phyloP scores from a whole-genome alignment of 1,284 basidiomycete species.

The Rugosomyces carneus region DNA sequence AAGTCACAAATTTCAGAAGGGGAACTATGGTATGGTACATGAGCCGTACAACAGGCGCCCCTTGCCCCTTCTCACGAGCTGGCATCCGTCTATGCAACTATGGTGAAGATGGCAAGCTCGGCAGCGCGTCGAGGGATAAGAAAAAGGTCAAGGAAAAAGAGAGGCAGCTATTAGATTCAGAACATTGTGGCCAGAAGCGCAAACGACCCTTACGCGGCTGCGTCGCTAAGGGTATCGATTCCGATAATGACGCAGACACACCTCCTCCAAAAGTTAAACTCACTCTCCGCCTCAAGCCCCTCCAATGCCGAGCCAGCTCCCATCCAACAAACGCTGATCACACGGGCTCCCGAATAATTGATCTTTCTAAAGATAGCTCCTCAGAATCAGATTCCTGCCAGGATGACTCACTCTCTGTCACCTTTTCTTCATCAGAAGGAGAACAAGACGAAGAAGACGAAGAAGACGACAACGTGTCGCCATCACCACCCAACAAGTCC shows the following conservation, averaged over 20 bases:
- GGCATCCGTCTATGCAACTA: constrained; percentile 69
- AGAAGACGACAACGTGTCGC: constrained; percentile 5
- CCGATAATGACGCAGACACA: constrained; percentile 36
- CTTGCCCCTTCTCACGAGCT: constrained; percentile 65
- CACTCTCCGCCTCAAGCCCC: constrained; percentile 54
- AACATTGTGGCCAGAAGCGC: constrained; percentile 60
- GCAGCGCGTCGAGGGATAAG: constrained; percentile 29
- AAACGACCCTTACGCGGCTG: constrained; percentile 55
- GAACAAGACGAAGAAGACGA: constrained; percentile 1
- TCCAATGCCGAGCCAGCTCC: constrained; percentile 24
- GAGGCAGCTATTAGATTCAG: constrained; percentile 21
- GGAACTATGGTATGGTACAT: constrained; percentile 78
- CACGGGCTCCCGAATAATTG: constrained; percentile 30
- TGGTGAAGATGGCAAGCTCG: constrained; percentile 40
- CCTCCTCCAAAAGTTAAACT: constrained; percentile 63
- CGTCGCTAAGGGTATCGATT: constrained; percentile 26
- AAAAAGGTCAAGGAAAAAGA: constrained; percentile 26
- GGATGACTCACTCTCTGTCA: constrained; percentile 19
- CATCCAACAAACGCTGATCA: constrained; percentile 10
- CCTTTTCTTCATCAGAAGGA: constrained; percentile 14
- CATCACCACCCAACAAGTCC: constrained; percentile 2
- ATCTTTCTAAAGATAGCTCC: constrained; percentile 33
- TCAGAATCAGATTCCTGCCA: constrained; percentile 27
- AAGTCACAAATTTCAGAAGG: constrained; percentile 67
- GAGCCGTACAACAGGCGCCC: constrained; percentile 62